phyloP scores from a whole-genome alignment of 1,284 basidiomycete species.

The Microbotryum silenes-acaulis region DNA sequence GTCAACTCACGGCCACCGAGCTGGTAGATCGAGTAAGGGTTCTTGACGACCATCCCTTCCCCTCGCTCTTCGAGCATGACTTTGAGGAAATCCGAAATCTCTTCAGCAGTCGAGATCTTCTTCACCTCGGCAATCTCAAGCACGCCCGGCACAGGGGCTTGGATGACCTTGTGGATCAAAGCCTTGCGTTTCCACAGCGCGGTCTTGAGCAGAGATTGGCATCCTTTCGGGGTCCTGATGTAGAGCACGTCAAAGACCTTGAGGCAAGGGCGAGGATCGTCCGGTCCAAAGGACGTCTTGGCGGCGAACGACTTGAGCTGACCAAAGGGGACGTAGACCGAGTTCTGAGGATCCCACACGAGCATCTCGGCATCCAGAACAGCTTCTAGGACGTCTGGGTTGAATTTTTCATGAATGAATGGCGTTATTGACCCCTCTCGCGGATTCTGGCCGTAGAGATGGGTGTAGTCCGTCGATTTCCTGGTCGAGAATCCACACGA shows the following conservation, averaged over 20 bases:
- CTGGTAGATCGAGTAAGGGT: conserved; percentile 65
- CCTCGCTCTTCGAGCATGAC: conserved; percentile 69
- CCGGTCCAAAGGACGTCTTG: conserved; percentile 2
- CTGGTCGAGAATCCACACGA: conserved; percentile 43
- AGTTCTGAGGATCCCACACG: conserved; percentile 83
- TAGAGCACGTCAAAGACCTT: conserved; percentile 89
- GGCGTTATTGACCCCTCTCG: conserved; percentile 65
- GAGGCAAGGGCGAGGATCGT: conserved; percentile 71
- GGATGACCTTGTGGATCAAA: conserved; percentile 35
- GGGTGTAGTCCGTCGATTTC: conserved; percentile 89
- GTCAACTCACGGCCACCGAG: conserved; percentile 76
- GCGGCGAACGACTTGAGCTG: conserved; percentile 77
- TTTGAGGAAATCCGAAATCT: conserved; percentile 41
- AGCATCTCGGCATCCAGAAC: conserved; percentile 95
- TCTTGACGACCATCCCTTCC: conserved; percentile 86
- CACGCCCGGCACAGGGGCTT: conserved; percentile 4
- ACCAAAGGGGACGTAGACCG: conserved; percentile 80
- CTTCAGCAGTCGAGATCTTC: not conserved
- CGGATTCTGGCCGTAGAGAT: conserved; percentile 64
- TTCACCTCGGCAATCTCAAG: conserved; percentile 7
- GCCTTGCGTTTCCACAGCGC: conserved; percentile 43
- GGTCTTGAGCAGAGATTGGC: conserved; percentile 41
- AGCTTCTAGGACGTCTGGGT: conserved; percentile 66
- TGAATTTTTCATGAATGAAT: conserved; percentile 65
- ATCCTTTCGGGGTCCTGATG: conserved; percentile 50